Base-by-base conservation (phyloP, 768 basidiomycete species). In the Suillus paluster region DNA sequence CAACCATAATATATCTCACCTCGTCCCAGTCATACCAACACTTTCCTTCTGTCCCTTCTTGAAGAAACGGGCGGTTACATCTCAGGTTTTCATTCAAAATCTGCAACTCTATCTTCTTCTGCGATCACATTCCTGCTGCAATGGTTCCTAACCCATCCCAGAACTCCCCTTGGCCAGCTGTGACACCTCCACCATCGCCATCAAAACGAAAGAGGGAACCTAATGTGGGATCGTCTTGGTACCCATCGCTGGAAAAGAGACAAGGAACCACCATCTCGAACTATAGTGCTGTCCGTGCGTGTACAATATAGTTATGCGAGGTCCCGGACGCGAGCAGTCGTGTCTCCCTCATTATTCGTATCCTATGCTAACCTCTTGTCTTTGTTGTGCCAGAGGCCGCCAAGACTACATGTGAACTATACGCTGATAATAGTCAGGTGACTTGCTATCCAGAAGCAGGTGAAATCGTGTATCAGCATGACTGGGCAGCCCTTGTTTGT, bases 401-500 rank as follows among this genome's bases (percentile, higher is more conserved):
- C 9, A 69, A 77, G 68, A 46, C 39, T 7, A 53, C 79, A 60
- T 92, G 91, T 69, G 68, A 88, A 70, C 33, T 84, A 52, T 70
- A 74, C 62, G 86, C 88, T 25, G 86, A 86, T 64, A 95, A 95
- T 78, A 74, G 84, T 53, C 79, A 92, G 63, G 81, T 88, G 46
- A 91, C 93, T 9, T 96, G 95, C 73, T 95, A 82, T 71, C 95
- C 95, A 11, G 79, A 78, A 0, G 54, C 74, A 9, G 75, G 81
- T 61, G 84, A 84, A 23, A 63, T 78, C 27, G 79, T 95, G 63
- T 74, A 82, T n/a, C 94, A 97, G 75, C 84, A 89, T 69, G 75
- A 90, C 54, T 92, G 85, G 81, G 85, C 87, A 5, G 83, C 87
- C 41, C 88, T 94, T 70, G 86, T 94, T 70, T 95, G 94, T 92